These are phyloP conservation scores for Dryas alaskensis DNA, from an alignment of 306 rosid genomes.

Conservation along the genomic window DNA sequence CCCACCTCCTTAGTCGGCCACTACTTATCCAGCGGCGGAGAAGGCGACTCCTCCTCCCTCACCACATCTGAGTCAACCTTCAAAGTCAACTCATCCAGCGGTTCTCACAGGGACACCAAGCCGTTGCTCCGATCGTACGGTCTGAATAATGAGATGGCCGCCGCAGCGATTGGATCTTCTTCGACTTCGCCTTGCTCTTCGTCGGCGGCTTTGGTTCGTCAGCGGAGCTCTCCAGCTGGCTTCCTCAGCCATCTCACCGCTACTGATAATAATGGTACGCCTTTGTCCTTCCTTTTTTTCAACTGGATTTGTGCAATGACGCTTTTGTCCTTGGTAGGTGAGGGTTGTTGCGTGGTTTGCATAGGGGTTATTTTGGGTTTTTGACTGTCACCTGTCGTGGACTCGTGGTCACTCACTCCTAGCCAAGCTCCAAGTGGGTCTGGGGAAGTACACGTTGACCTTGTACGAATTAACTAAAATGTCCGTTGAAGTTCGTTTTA, in stretches of 20 bases:
- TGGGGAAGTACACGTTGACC: background rate
- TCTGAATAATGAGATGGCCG: conserved; percentile 26
- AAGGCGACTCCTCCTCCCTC: conserved; percentile 33
- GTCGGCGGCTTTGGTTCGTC: conserved; percentile 60
- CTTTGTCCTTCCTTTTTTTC: background rate
- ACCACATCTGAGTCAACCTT: conserved; percentile 40
- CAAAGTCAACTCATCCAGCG: conserved; percentile 33
- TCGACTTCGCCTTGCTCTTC: conserved; percentile 29
- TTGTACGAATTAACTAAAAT: background rate
- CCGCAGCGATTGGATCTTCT: conserved; percentile 30
- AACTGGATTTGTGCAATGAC: background rate
- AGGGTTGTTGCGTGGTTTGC: background rate
- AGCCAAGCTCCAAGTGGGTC: background rate
- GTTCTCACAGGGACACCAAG: background rate
- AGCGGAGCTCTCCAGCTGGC: conserved; percentile 93
- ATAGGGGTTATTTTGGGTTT: background rate
- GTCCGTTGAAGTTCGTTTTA: background rate
- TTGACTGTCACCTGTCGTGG: background rate
- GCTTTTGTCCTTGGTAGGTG: background rate
- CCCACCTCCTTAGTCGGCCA: conserved; percentile 23
- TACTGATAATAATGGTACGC: conserved; percentile 39
- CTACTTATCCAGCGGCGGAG: conserved; percentile 36
- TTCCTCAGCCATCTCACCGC: conserved; percentile 54
- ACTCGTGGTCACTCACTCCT: no score
- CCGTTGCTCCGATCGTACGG: conserved; percentile 44